Evolutionary conservation across 225 moss, liverwort and hornwort species (phyloP), one percentile per base, ranked within the genome.

Genomic region (Sphagnum contortum): DNA sequence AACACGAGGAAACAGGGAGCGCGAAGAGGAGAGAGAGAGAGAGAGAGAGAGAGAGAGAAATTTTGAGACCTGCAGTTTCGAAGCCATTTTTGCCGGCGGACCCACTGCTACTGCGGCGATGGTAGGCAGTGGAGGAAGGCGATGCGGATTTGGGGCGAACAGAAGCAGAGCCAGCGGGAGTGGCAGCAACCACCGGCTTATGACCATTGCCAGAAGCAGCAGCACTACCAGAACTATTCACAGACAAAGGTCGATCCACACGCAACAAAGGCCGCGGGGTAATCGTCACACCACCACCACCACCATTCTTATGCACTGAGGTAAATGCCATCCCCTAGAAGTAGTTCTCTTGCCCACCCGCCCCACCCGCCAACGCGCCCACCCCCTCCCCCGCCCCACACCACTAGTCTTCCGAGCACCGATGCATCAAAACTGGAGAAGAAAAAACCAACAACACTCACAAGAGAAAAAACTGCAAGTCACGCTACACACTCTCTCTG

Each of bases 121-220:
- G 75, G 68, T 76, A 69, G 8, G 82, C 70, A 57, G 77, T 75
- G 49, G 72, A 68, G 7, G 73, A 72, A 12, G 96, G 90, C 50
- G 92, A 77, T 50, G 88, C 88, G 12, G 96, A 96, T 76, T 96
- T 96, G 57, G 92, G 77, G n/a, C 92, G 92, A 63, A 72, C 70
- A 51, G 79, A 29, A 29, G 81, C 76, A 64, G 88, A 75, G 11
- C 78, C 76, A 4, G 80, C 77, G 48, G 67, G 57, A 49, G 86
- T 64, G 14, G 89, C 69, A 65, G 82, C 74, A 5, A 55, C 62
- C 69, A 84, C 63, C 64, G 74, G 70, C 79, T 86, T 69, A 57
- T 53, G 57, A 47, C 62, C 75, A 48, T 79, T 77, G 72, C 74
- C 29, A 29, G 29, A 29, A 29, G 29, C 29, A 29, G 29, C 29